phyloP scores from a whole-genome alignment of 306 rosid species.

The Clitoria ternatea region DNA sequence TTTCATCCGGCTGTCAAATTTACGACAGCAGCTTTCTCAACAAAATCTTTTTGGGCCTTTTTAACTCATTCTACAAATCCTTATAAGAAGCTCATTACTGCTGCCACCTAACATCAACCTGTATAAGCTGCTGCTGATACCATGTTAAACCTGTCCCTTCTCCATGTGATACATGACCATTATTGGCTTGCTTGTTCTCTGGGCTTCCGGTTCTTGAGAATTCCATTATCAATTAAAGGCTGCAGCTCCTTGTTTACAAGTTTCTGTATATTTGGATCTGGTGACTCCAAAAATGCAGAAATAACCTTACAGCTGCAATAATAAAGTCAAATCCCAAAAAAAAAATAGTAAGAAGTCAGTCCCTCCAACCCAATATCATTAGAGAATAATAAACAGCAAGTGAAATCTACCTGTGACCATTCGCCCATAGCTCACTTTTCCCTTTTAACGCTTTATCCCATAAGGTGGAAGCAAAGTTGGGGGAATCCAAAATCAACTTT shows the following conservation, averaged over 20 bases:
- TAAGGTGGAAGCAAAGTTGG: slow-evolving; percentile 67
- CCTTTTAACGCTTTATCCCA: slow-evolving; percentile 82
- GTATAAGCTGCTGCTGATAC: slow-evolving; percentile 13
- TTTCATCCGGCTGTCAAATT: slow-evolving; percentile 13
- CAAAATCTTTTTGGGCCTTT: slow-evolving; percentile 28
- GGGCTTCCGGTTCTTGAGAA: slow-evolving; percentile 41
- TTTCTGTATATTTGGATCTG: slow-evolving; percentile 45
- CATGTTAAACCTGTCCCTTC: neutral
- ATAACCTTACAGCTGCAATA: slow-evolving; percentile 76
- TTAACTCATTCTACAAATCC: slow-evolving; percentile 3
- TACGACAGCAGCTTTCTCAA: slow-evolving; percentile 13
- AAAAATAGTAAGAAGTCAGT: slow-evolving; percentile 13
- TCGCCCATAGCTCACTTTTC: slow-evolving; percentile 71
- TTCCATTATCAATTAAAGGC: slow-evolving; percentile 58
- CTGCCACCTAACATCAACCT: neutral
- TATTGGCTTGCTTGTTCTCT: slow-evolving; percentile 23
- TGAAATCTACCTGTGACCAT: slow-evolving; percentile 67
- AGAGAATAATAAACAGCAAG: neutral
- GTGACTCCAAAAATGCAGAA: slow-evolving; percentile 73
- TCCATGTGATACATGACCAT: slow-evolving; percentile 3
- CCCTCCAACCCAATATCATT: neutral
- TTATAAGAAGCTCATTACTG: neutral
- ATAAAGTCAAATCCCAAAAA: slow-evolving; percentile 14
- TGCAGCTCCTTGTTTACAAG: slow-evolving; percentile 65
- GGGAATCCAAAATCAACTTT: slow-evolving; percentile 77